These are phyloP conservation scores for Colletotrichum sp. DNA, from an alignment of 2,329 filamentous ascomycete genomes.

Conservation along the genomic window DNA sequence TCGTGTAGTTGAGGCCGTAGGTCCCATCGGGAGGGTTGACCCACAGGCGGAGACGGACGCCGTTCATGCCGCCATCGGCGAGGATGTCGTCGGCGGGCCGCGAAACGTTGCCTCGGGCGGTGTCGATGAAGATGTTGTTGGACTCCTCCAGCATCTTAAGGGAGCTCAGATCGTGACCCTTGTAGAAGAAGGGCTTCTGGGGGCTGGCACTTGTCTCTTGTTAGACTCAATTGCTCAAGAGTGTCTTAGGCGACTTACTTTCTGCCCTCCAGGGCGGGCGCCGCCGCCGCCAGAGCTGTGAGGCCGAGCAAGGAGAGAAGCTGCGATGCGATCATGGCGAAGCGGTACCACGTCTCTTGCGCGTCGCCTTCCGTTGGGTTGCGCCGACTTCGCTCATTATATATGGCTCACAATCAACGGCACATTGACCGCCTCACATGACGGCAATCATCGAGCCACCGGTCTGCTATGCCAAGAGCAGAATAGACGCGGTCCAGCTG, in stretches of 20 bases:
- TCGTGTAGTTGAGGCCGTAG: conserved; percentile 24
- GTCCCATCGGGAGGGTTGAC: conserved; percentile 16
- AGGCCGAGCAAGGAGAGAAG: conserved; percentile 9
- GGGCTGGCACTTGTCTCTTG: not conserved
- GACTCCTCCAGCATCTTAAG: conserved; percentile 16
- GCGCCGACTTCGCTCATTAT: not conserved
- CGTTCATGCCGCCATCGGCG: conserved; percentile 18
- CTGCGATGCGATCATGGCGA: not conserved
- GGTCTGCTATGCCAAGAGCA: not conserved
- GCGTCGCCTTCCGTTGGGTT: too few species aligned
- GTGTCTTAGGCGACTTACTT: not conserved
- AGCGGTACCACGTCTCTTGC: not conserved
- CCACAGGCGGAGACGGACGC: conserved; percentile 14
- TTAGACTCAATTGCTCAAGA: not conserved
- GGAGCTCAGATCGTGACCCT: conserved; percentile 18
- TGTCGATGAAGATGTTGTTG: conserved; percentile 12
- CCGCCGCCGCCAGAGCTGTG: not conserved
- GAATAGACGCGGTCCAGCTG: conserved; percentile 4
- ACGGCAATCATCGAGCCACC: not conserved
- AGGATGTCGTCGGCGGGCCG: conserved; percentile 17
- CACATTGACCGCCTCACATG: not conserved
- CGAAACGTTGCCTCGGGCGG: conserved; percentile 2
- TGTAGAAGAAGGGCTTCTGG: conserved; percentile 13
- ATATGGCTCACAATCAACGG: not conserved
- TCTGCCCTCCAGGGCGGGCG: not conserved